Conservation (phyloP, 306 rosid genomes). For the Citrullus mucosospermus region DNA sequence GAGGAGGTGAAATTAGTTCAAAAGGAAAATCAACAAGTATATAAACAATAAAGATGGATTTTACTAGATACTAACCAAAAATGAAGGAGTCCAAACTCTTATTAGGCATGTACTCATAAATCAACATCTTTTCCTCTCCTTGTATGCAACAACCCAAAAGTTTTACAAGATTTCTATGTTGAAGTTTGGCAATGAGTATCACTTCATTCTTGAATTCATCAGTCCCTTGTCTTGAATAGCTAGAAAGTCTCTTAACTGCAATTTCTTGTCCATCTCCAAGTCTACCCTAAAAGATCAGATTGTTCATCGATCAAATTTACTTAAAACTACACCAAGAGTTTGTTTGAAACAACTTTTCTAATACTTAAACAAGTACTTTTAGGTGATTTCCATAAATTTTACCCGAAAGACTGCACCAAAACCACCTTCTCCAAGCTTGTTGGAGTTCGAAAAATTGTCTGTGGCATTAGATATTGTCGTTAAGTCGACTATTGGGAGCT, state of each 20-base stretch:
- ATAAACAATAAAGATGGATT: neutral
- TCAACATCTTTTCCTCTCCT: slow-evolving; percentile 29
- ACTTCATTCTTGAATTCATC: slow-evolving; percentile 55
- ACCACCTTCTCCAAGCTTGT: slow-evolving; percentile 49
- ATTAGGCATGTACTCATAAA: slow-evolving; percentile 55
- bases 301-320: neutral
- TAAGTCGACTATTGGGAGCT: slow-evolving; percentile 32
- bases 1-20: neutral
- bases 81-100: slow-evolving; percentile 51
- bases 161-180: slow-evolving; percentile 56
- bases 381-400: neutral
- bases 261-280: slow-evolving; percentile 31
- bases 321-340: no score
- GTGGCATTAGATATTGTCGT: slow-evolving; percentile 28
- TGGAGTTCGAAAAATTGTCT: slow-evolving; percentile 20
- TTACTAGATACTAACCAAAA: slow-evolving; percentile 28
- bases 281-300: slow-evolving; percentile 34
- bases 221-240: slow-evolving; percentile 40
- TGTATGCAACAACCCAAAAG: slow-evolving; percentile 52
- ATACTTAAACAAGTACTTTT: no score
- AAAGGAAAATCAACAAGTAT: neutral
- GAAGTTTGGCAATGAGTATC: slow-evolving; percentile 43
- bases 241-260: slow-evolving; percentile 55
- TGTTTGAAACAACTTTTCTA: neutral
- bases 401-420: slow-evolving; percentile 52